A percentile compares a stretch with the other conserved stretches of the same genome.
These are phyloP conservation scores for Lachancea lanzarotensis DNA, from an alignment of 805 yeast genomes.

Conservation along the genomic window DNA sequence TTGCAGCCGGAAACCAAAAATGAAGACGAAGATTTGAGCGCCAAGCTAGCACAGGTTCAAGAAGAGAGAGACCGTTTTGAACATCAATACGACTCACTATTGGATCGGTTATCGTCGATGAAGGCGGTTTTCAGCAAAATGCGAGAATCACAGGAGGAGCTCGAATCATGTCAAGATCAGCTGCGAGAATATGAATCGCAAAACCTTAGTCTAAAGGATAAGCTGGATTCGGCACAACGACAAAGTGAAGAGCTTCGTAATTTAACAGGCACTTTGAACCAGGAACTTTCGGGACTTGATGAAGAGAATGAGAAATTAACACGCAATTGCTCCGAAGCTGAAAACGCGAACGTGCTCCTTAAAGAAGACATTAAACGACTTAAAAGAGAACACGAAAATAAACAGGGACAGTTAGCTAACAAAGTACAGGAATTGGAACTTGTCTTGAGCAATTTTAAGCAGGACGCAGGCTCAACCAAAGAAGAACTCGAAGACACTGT, in stretches of 20 bases:
- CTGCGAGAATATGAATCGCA: constrained; percentile 42
- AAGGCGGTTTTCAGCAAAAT: constrained; percentile 64
- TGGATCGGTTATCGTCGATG: constrained; percentile 65
- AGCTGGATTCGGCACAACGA: constrained; percentile 28
- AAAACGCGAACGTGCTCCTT: constrained; percentile 35
- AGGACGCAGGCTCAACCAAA: constrained; percentile 29
- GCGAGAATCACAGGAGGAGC: constrained; percentile 61
- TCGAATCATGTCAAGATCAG: constrained; percentile 49
- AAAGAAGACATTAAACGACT: constrained; percentile 33
- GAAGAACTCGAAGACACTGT: constrained; percentile 35
- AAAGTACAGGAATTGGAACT: constrained; percentile 37
- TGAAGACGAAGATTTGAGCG: constrained; percentile 16
- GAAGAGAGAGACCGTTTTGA: constrained; percentile 54
- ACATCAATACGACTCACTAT: constrained; percentile 52
- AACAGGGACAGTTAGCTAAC: constrained; percentile 19
- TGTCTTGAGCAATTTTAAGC: constrained; percentile 31
- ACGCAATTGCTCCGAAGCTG: constrained; percentile 46
- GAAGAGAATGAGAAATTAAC: constrained; percentile 46
- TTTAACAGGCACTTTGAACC: constrained; percentile 33
- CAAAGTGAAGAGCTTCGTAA: constrained; percentile 32
- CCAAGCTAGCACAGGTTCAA: constrained; percentile 33
- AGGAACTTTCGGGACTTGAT: constrained; percentile 42
- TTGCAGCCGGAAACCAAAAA: constrained; percentile 6
- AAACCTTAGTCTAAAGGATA: constrained; percentile 33
- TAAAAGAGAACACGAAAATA: constrained; percentile 32